Conservation (phyloP, 176 grass and related monocot species). For the Zizania latifolia region DNA sequence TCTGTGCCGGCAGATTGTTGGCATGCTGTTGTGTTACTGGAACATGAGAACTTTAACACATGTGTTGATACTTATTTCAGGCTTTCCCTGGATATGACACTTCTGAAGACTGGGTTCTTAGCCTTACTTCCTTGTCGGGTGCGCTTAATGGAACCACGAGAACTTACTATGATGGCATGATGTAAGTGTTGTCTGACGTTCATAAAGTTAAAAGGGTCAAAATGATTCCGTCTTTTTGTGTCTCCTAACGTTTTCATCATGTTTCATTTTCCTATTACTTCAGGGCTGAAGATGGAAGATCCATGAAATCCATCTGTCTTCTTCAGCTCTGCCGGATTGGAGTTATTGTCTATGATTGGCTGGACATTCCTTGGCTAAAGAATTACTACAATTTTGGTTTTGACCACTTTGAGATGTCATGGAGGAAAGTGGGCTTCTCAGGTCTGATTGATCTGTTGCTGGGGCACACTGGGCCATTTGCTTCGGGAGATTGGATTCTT, state of each 20-base stretch:
- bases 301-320: slow-evolving; percentile 76
- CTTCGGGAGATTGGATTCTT: slow-evolving; percentile 87
- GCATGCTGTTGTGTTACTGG: background rate
- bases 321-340: slow-evolving; percentile 85
- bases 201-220: no score
- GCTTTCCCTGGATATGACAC: slow-evolving; percentile 84
- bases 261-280: slow-evolving; percentile 14
- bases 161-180: slow-evolving; percentile 96
- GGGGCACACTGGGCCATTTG: slow-evolving; percentile 72
- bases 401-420: slow-evolving; percentile 85
- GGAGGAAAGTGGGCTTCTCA: slow-evolving; percentile 64
- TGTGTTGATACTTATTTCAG: slow-evolving; percentile 31
- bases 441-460: slow-evolving; percentile 77
- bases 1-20: slow-evolving; percentile 14
- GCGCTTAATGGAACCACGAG: slow-evolving; percentile 95
- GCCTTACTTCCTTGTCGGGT: slow-evolving; percentile 90
- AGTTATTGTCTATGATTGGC: slow-evolving; percentile 89
- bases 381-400: slow-evolving; percentile 98
- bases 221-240: background rate
- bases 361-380: slow-evolving; percentile 85
- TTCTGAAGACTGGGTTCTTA: slow-evolving; percentile 88
- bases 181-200: slow-evolving; percentile 53
- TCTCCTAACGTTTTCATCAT: background rate
- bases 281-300: slow-evolving; percentile 79
- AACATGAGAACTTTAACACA: slow-evolving; percentile 19